These are phyloP conservation scores for Calonectria leucothoes DNA, from an alignment of 2,329 filamentous ascomycete species.

Conservation along the genomic window DNA sequence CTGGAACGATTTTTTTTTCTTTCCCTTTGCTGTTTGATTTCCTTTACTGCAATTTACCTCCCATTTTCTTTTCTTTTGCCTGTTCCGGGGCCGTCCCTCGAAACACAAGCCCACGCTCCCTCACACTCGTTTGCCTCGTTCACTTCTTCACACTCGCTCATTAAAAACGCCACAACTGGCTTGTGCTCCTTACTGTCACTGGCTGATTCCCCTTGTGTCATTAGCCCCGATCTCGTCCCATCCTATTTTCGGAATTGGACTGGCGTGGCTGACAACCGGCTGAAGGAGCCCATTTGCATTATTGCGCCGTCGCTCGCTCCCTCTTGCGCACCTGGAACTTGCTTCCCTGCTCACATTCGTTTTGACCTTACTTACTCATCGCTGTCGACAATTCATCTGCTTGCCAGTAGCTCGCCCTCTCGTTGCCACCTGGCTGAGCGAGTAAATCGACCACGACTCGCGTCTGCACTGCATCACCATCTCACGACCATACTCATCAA, in stretches of 20 bases:
- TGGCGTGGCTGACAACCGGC: constrained; percentile 11
- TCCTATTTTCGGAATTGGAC: constrained; percentile 12
- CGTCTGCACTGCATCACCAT: not conserved
- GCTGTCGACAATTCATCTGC: not conserved
- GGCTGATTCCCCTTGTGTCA: not conserved
- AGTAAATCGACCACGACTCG: not conserved
- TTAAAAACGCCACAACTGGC: constrained; percentile 8
- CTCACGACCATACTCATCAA: not conserved
- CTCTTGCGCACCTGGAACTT: not conserved
- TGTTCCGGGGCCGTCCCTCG: not conserved
- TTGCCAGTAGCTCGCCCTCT: not conserved
- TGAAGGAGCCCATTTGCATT: not conserved
- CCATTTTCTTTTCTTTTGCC: not conserved
- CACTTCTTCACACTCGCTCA: not conserved
- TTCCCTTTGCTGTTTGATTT: too few species aligned
- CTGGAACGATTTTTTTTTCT: not conserved
- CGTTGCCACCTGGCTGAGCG: not conserved
- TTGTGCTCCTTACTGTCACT: constrained; percentile 10
- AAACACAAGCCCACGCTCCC: not conserved
- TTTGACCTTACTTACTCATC: not conserved
- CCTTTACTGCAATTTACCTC: too few species aligned
- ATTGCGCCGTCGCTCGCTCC: not conserved
- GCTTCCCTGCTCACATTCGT: not conserved
- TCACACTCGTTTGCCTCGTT: not conserved
- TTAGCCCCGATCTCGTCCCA: not conserved